A percentile compares a stretch with the other conserved stretches of the same genome.
These are phyloP conservation scores for Barnettozyma hawaiiensis DNA, from an alignment of 1,139 yeast species.

Conservation along the genomic window DNA sequence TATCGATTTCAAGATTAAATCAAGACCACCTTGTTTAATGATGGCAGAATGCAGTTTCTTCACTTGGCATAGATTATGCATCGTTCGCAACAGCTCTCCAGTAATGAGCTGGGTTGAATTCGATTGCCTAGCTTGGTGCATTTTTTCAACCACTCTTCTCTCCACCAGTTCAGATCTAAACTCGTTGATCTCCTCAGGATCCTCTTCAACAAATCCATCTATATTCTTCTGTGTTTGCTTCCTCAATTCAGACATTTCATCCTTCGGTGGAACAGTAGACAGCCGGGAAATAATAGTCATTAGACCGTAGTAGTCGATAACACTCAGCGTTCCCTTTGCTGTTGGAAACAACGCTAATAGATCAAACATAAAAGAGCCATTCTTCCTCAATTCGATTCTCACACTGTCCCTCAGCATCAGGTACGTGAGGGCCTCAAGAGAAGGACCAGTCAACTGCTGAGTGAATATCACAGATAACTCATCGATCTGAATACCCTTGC, in stretches of 20 bases:
- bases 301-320: constrained; percentile 32
- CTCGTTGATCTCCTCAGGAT: constrained; percentile 9
- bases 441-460: constrained; percentile 17
- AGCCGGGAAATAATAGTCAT: constrained; percentile 34
- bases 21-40: constrained; percentile 42
- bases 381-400: constrained; percentile 30
- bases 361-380: constrained; percentile 30
- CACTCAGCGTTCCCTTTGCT: background rate
- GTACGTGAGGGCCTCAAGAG: constrained; percentile 41
- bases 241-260: constrained; percentile 18
- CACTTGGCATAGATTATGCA: constrained; percentile 14
- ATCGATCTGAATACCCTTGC: constrained; percentile 24
- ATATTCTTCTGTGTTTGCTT: constrained; percentile 29
- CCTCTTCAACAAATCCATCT: constrained; percentile 13
- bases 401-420: constrained; percentile 33
- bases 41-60: constrained; percentile 30
- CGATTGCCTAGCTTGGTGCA: constrained; percentile 8
- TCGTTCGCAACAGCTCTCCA: constrained; percentile 15
- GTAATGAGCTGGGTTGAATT: constrained; percentile 13
- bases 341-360: constrained; percentile 16
- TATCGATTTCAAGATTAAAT: constrained; percentile 33
- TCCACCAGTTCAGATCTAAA: constrained; percentile 23
- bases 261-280: constrained; percentile 30
- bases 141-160: constrained; percentile 15
- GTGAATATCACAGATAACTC: constrained; percentile 27